Conservation (phyloP, 2,329 filamentous ascomycete species). For the Aspergillus ustus region DNA sequence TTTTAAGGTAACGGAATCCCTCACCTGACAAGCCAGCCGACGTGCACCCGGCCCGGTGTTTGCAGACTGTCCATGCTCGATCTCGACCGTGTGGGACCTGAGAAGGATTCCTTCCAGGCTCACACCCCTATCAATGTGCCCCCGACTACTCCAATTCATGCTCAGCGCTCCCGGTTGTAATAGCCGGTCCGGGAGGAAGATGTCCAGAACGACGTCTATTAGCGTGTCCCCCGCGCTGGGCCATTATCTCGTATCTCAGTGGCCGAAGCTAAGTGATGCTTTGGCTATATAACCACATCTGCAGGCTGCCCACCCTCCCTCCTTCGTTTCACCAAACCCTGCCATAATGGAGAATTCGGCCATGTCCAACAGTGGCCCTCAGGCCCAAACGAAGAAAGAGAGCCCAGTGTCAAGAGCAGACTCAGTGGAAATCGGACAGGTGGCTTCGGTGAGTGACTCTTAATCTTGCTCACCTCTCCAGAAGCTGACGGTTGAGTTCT, state of each 20-base stretch:
- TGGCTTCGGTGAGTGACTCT: neutral
- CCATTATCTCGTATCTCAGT: neutral
- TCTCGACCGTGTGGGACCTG: neutral
- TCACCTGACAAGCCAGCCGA: neutral
- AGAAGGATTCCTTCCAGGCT: neutral
- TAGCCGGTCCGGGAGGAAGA: neutral
- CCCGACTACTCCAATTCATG: neutral
- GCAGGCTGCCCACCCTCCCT: neutral
- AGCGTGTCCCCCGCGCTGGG: neutral
- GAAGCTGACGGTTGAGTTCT: neutral
- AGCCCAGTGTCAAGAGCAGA: neutral
- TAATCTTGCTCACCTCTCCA: neutral
- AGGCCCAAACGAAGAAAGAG: neutral
- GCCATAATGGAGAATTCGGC: neutral
- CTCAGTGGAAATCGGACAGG: slow-evolving; percentile 1
- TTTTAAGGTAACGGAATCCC: neutral
- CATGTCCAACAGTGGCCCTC: neutral
- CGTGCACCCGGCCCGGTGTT: neutral
- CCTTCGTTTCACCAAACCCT: neutral
- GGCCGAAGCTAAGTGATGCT: neutral
- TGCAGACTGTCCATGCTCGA: neutral
- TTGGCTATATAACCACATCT: neutral
- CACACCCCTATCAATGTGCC: neutral
- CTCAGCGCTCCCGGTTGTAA: neutral
- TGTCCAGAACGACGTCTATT: neutral